A percentile compares a stretch with the other conserved stretches of the same genome.
Evolutionary conservation across 257 asterid species (phyloP).

Genomic region (Nemophila menziesii): DNA sequence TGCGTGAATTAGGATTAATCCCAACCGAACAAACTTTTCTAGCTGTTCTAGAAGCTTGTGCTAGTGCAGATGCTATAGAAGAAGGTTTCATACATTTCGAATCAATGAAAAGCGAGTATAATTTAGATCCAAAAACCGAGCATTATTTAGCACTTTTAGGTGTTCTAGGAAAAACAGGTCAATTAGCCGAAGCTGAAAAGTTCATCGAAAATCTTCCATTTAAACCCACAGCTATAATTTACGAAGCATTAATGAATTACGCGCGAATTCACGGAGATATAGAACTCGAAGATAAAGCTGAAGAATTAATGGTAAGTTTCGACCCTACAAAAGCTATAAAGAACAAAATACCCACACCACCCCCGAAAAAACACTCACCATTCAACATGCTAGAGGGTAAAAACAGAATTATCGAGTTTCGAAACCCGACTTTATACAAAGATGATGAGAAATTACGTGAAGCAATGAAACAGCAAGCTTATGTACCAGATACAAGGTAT

Average conservation of each 20-base stretch:
- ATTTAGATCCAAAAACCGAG: conserved; percentile 52
- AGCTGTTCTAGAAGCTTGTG: conserved; percentile 83
- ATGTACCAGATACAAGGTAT: conserved; percentile 87
- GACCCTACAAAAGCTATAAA: conserved; percentile 57
- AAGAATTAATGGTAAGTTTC: conserved; percentile 55
- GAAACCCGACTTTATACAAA: conserved; percentile 64
- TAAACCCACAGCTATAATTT: conserved; percentile 57
- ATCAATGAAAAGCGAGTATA: conserved; percentile 62
- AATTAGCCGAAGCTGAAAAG: conserved; percentile 73
- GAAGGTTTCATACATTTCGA: conserved; percentile 80
- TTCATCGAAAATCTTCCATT: conserved; percentile 68
- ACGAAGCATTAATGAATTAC: conserved; percentile 81
- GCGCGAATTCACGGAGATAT: conserved; percentile 94
- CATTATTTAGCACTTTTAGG: conserved; percentile 83
- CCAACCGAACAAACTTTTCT: conserved; percentile 62
- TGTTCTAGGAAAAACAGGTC: conserved; percentile 68
- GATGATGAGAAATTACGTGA: conserved; percentile 84
- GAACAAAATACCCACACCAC: conserved; percentile 71
- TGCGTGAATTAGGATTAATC: conserved; percentile 52
- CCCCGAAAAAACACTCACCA: conserved; percentile 52
- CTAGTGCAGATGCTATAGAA: conserved; percentile 86
- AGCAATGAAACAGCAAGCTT: conserved; percentile 78
- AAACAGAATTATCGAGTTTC: conserved; percentile 61
- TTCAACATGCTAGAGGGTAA: conserved; percentile 82
- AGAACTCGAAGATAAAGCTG: conserved; percentile 84